Conservation (phyloP, 164 flowering plant genomes). For the Paratinospora sagittata region DNA sequence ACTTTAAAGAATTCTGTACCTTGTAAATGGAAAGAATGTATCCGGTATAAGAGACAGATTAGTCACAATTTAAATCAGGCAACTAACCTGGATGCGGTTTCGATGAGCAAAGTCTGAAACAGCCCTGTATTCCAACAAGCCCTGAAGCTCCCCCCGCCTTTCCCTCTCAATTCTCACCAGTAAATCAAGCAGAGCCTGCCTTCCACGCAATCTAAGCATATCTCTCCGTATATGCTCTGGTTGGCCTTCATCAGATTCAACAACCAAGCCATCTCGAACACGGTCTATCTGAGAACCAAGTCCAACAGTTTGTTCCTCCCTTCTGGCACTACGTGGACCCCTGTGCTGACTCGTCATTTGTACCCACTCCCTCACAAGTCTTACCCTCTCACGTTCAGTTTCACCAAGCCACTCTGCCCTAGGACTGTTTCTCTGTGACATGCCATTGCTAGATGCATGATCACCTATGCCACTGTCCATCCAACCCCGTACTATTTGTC, state of each 20-base stretch:
- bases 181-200: constrained; percentile 85
- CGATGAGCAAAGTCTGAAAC: constrained; percentile 86
- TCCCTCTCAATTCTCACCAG: constrained; percentile 64
- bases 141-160: constrained; percentile 72
- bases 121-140: constrained; percentile 51
- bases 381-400: constrained; percentile 76
- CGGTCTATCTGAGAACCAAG: constrained; percentile 40
- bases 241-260: constrained; percentile 41
- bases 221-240: constrained; percentile 44
- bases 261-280: constrained; percentile 49
- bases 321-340: constrained; percentile 27
- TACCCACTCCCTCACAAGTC: constrained; percentile 75
- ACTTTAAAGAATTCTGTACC: no score
- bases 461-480: constrained; percentile 47
- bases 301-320: constrained; percentile 47
- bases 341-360: constrained; percentile 64
- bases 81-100: constrained; percentile 87
- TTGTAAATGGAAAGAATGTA: neutral
- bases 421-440: constrained; percentile 34
- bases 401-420: constrained; percentile 79
- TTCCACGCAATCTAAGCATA: constrained; percentile 69
- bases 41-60: neutral
- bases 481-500: constrained; percentile 79
- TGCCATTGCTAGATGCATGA: constrained; percentile 28
- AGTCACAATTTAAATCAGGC: neutral